A percentile compares a stretch with the other conserved stretches of the same genome.
These are phyloP conservation scores for Suillus plorans DNA, from an alignment of 768 basidiomycete genomes.

Conservation along the genomic window DNA sequence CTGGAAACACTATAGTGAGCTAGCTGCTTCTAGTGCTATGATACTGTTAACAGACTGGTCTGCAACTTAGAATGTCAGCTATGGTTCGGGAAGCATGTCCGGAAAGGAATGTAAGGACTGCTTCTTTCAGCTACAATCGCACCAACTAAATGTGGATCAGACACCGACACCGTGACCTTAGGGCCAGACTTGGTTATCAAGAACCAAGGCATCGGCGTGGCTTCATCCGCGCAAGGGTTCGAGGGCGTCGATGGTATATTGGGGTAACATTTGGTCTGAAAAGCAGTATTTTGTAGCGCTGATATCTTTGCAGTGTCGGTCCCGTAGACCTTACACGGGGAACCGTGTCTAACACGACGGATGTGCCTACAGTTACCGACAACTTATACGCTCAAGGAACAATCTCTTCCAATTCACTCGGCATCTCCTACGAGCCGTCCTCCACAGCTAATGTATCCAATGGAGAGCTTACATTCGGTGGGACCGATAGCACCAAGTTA, in stretches of 20 bases:
- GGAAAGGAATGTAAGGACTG: slow-evolving; percentile 48
- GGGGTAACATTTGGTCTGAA: slow-evolving; percentile 28
- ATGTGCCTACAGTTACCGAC: slow-evolving; percentile 52
- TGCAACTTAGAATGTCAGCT: slow-evolving; percentile 43
- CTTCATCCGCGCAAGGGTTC: slow-evolving; percentile 39
- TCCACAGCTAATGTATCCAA: slow-evolving; percentile 35
- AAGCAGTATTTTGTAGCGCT: neutral
- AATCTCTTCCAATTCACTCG: slow-evolving; percentile 45
- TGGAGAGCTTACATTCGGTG: slow-evolving; percentile 54
- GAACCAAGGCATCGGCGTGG: slow-evolving; percentile 45
- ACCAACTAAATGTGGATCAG: slow-evolving; percentile 21
- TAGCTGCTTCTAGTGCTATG: slow-evolving; percentile 25
- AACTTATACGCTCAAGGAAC: slow-evolving; percentile 47
- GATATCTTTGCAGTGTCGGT: slow-evolving; percentile 36
- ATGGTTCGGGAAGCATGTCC: slow-evolving; percentile 53
- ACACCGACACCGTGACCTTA: slow-evolving; percentile 45
- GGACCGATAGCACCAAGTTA: slow-evolving; percentile 43
- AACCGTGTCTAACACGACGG: slow-evolving; percentile 35
- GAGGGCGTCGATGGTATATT: slow-evolving; percentile 49
- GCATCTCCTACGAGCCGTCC: slow-evolving; percentile 49
- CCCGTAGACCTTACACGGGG: slow-evolving; percentile 44
- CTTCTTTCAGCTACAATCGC: neutral
- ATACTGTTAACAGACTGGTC: neutral
- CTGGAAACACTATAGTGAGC: slow-evolving; percentile 34
- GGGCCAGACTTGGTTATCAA: slow-evolving; percentile 36